Evolutionary conservation across 1,284 basidiomycete species (phyloP), one percentile per base, ranked within the genome.

Genomic region (Puccinia triticina): DNA sequence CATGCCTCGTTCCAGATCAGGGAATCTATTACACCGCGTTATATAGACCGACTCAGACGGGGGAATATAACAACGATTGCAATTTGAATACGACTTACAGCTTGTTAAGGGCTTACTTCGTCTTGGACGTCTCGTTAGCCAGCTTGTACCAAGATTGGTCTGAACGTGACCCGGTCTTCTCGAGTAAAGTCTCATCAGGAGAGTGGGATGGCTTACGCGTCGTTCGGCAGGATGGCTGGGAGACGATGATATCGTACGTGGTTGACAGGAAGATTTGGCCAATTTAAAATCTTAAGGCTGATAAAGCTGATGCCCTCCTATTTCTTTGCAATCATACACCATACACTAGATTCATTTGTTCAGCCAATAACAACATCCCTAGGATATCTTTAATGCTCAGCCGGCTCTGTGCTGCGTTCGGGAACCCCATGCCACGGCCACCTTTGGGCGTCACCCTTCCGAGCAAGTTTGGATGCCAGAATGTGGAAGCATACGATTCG

Each of bases 281-380:
- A 10, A n/a, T 37, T 48, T 18, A 40, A 46, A 67, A 71, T 64
- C 37, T 11, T 32, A 12, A 11, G 23, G 0, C 34, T 67, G 46
- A 55, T 32, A 12, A 11, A 18, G 0, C 34, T 67, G 46, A 55
- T n/a, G 16, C 21, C 5, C 23, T 43, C 21, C 2, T 61, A n/a
- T 8, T 64, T 18, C 46, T 21, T 32, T 11, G 7, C 26, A n/a
- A 14, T 29, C 18, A n/a, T 14, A 14, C 16, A n/a, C n/a, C n/a
- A n/a, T n/a, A n/a, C 23, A 26, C 0, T 84, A 96, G 95, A 12
- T 99, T 99, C 88, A 98, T 99, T 84, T 99, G 96, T 86, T 98
- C 95, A 23, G 94, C 95, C 0, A 99, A 98, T 86, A 99, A 99
- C 87, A 96, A 99, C 85, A 99, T 98, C 75, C 88, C 91, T 1